These are phyloP conservation scores for Stachybotrys echinatus DNA, from an alignment of 2,329 filamentous ascomycete species.

Conservation along the genomic window DNA sequence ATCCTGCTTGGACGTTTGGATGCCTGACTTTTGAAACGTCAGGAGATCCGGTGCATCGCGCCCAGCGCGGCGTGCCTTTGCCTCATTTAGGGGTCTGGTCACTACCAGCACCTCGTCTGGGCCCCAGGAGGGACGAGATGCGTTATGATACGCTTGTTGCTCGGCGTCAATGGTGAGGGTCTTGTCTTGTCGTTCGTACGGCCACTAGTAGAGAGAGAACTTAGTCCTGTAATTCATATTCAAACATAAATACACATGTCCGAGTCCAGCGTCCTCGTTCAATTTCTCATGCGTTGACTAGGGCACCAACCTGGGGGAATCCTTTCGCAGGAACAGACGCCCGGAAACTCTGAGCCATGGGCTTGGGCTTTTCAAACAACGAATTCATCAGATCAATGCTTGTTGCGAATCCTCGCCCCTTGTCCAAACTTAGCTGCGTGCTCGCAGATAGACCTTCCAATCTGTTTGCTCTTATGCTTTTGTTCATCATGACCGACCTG, in stretches of 20 bases:
- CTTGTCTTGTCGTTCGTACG: conserved; percentile 75
- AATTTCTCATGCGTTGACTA: conserved; percentile 27
- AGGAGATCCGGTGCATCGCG: conserved; percentile 22
- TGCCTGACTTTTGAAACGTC: conserved; percentile 32
- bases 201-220: conserved; percentile 61
- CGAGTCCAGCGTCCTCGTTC: conserved; percentile 15
- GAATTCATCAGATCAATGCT: conserved; percentile 97
- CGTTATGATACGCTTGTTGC: conserved; percentile 66
- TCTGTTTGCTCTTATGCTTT: conserved; percentile 22
- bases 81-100: conserved; percentile 28
- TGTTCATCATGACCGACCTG: conserved; percentile 29
- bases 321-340: conserved; percentile 53
- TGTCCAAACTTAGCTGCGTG: conserved; percentile 29
- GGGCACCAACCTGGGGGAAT: conserved; percentile 82
- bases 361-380: conserved; percentile 71
- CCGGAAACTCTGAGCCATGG: conserved; percentile 48
- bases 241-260: conserved; percentile 26
- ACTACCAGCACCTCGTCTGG: conserved; percentile 69
- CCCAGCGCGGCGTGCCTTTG: conserved; percentile 25
- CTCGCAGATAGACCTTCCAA: conserved; percentile 20
- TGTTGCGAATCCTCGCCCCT: conserved; percentile 68
- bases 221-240: conserved; percentile 37
- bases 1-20: conserved; percentile 60
- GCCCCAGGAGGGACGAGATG: conserved; percentile 75
- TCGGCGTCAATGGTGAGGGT: conserved; percentile 57